A percentile compares a stretch with the other conserved stretches of the same genome.
Conservation (phyloP, 2,329 filamentous ascomycete genomes). For the Plenodomus lindquistii region DNA sequence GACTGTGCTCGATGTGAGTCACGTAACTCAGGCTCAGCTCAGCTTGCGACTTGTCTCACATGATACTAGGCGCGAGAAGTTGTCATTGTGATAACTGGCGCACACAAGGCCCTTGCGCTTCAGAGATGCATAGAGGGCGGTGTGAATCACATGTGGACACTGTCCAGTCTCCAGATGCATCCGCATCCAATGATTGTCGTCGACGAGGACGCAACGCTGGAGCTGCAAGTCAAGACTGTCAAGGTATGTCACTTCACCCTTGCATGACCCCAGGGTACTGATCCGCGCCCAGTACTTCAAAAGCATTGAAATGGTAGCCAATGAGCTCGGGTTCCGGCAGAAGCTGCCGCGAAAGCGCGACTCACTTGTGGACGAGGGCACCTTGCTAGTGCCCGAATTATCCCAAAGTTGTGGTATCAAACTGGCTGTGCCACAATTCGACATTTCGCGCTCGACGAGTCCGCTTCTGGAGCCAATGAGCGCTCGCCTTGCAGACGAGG, state of each 20-base stretch:
- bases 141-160: constrained; percentile 89
- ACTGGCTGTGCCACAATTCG: constrained; percentile 34
- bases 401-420: constrained; percentile 25
- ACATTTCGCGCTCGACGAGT: constrained; percentile 38
- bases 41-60: constrained; percentile 19
- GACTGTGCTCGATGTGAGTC: constrained; percentile 70
- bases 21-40: constrained; percentile 8
- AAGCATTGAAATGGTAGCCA: constrained; percentile 53
- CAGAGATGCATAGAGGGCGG: constrained; percentile 81
- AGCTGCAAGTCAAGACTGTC: constrained; percentile 52
- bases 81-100: constrained; percentile 78
- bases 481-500: constrained; percentile 34
- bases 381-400: constrained; percentile 19
- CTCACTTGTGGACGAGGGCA: constrained; percentile 35
- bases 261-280: constrained; percentile 1
- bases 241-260: constrained; percentile 27
- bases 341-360: constrained; percentile 46
- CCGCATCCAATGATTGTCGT: constrained; percentile 81
- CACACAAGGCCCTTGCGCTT: constrained; percentile 78
- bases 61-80: constrained; percentile 67
- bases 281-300: constrained; percentile 50
- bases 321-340: constrained; percentile 51
- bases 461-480: constrained; percentile 42
- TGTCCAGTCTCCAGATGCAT: constrained; percentile 79
- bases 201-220: constrained; percentile 69